Evolutionary conservation across 805 yeast genomes (phyloP), one percentile per base, ranked within the genome.

Genomic region (Torulaspora delbrueckii): DNA sequence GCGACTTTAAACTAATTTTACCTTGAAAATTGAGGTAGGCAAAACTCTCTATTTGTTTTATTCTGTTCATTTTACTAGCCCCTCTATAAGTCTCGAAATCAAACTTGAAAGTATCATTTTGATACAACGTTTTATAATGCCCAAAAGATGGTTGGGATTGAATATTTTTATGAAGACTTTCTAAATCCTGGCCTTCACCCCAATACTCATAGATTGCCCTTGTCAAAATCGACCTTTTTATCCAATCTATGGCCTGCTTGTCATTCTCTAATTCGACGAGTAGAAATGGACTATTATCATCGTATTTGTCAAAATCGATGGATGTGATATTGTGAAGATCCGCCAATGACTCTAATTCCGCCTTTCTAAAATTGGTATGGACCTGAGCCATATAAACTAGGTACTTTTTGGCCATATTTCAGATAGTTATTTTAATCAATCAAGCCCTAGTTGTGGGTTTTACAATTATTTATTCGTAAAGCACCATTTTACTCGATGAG

Each of bases 311-410:
- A 40, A 88, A 68, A 60, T 87, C 90, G 6, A 85, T 69, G 1
- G 48, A 52, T 9, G 66, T 43, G 2, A 93, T 68, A 13, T 67
- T 67, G 52, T 77, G 67, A 42, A 85, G 65, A 27, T 78, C 81
- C 0, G 97, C 97, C 37, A 93, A 67, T 0, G 97, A 83, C 55
- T 84, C 88, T 28, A 93, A 67, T 66, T 91, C 99, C 0, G 96
- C 86, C 30, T 67, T 67, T 40, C 98, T 73, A 66, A 91, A 91
- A 48, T 77, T 75, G 41, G 83, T 80, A 59, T 88, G 89, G 34
- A 82, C 77, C 66, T 90, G 96, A 3, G 96, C 96, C 60, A 93
- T 74, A 59, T 84, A 80, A n/a, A 93, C 70, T 39, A 91, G 63
- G 59, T 87, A 93, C 44, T 74, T 76, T 38, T 58, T 60, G 26